Percentiles rank a stretch among this genome's conserved stretches.
phyloP scores from a whole-genome alignment of 306 rosid genomes.

The Quercus bicolor region DNA sequence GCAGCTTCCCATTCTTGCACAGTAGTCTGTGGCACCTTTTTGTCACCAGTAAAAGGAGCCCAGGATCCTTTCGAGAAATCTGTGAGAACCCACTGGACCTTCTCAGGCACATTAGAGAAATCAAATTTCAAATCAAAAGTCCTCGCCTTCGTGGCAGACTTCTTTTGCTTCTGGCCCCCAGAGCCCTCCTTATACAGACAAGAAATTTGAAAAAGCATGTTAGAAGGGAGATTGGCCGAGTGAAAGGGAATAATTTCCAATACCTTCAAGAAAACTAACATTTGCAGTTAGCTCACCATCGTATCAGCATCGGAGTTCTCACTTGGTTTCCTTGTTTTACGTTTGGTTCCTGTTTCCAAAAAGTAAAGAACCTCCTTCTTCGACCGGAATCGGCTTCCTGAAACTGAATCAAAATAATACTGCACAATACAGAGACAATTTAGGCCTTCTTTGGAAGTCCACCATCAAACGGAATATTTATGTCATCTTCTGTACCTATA shows the following conservation, averaged over 20 bases:
- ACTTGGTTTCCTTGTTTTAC: slow-evolving; percentile 26
- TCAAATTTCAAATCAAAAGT: slow-evolving; percentile 32
- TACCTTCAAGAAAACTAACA: not conserved
- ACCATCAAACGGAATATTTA: not conserved
- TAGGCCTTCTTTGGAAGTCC: not conserved
- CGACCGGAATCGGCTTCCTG: slow-evolving; percentile 51
- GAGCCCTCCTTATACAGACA: slow-evolving; percentile 23
- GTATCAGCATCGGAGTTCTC: slow-evolving; percentile 22
- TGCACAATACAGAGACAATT: slow-evolving; percentile 28
- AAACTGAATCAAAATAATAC: slow-evolving; percentile 50
- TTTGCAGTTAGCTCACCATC: slow-evolving; percentile 28
- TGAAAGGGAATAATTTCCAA: slow-evolving; percentile 1
- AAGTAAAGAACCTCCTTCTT: slow-evolving; percentile 54
- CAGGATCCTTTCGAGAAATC: slow-evolving; percentile 36
- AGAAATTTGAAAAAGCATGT: not conserved
- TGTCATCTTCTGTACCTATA: not conserved
- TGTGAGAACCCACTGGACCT: slow-evolving; percentile 54
- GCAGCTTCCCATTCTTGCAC: slow-evolving; percentile 46
- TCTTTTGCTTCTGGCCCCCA: slow-evolving; percentile 31
- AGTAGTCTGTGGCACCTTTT: slow-evolving; percentile 31
- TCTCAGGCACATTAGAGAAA: slow-evolving; percentile 40
- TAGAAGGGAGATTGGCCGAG: not conserved
- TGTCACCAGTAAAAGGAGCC: slow-evolving; percentile 41
- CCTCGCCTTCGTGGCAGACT: slow-evolving; percentile 23
- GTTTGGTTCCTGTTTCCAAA: slow-evolving; percentile 41